Conservation (phyloP, 2,329 filamentous ascomycete species). For the Parasarocladium wereldwijsianum region DNA sequence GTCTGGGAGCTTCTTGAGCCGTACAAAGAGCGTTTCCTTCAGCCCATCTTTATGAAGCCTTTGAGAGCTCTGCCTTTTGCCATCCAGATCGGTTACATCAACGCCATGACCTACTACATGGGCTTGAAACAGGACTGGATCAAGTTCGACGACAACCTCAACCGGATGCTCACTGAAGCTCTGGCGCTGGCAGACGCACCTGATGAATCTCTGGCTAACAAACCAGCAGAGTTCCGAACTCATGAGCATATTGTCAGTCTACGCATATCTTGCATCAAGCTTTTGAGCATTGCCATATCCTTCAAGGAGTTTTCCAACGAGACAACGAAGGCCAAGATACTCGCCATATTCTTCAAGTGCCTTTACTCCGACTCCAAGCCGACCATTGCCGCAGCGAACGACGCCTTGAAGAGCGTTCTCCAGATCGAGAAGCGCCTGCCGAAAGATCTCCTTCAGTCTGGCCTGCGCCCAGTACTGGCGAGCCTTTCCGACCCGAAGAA, state of each 20-base stretch:
- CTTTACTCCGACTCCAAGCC: slow-evolving; percentile 85
- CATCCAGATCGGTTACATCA: slow-evolving; percentile 95
- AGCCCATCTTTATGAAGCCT: slow-evolving; percentile 90
- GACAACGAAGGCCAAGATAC: slow-evolving; percentile 54
- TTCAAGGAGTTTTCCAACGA: slow-evolving; percentile 82
- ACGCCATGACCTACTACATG: slow-evolving; percentile 92
- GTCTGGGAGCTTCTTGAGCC: slow-evolving; percentile 81
- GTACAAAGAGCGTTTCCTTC: slow-evolving; percentile 78
- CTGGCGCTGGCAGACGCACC: slow-evolving; percentile 87
- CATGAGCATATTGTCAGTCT: slow-evolving; percentile 86
- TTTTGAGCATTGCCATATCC: slow-evolving; percentile 83
- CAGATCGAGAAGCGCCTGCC: slow-evolving; percentile 82
- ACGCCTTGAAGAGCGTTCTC: slow-evolving; percentile 75
- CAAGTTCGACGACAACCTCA: slow-evolving; percentile 81
- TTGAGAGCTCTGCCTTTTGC: slow-evolving; percentile 83
- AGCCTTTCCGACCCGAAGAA: slow-evolving; percentile 91
- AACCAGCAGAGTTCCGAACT: slow-evolving; percentile 88
- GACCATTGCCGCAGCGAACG: slow-evolving; percentile 87
- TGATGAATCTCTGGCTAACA: slow-evolving; percentile 83
- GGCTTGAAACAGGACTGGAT: slow-evolving; percentile 79
- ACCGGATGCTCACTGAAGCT: slow-evolving; percentile 82
- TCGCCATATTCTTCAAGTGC: slow-evolving; percentile 95
- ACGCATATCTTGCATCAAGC: slow-evolving; percentile 81
- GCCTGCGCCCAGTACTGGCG: slow-evolving; percentile 85
- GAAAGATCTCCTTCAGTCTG: slow-evolving; percentile 88